These are phyloP conservation scores for Populus pruinosa DNA, from an alignment of 345 rosid species.

Conservation along the genomic window DNA sequence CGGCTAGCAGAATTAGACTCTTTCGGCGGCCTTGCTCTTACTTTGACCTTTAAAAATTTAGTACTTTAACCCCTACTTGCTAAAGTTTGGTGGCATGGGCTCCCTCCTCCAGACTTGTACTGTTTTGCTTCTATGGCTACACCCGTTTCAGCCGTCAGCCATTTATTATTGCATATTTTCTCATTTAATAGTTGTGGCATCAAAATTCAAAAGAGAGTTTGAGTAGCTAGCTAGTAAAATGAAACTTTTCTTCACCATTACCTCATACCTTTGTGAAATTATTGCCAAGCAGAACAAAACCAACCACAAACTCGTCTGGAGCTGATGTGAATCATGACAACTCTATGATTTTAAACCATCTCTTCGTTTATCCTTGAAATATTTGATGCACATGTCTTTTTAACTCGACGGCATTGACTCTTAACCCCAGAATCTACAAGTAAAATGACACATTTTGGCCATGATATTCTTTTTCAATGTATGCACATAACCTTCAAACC, in stretches of 20 bases:
- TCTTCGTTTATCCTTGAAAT: not conserved
- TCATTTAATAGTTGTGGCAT: too few species aligned
- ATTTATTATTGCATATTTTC: too few species aligned
- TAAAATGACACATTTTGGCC: not conserved
- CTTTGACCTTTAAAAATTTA: not conserved
- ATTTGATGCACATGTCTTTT: not conserved
- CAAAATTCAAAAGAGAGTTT: too few species aligned
- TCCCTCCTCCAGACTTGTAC: not conserved
- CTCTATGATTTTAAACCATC: too few species aligned
- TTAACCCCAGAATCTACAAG: not conserved
- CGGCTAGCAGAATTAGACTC: slow-evolving; percentile 6
- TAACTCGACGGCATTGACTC: not conserved
- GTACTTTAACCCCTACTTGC: too few species aligned
- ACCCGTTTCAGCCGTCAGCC: not conserved
- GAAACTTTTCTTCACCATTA: too few species aligned
- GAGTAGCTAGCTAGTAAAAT: too few species aligned
- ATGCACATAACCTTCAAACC: not conserved
- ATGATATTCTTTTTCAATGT: not conserved
- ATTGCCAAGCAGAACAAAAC: too few species aligned
- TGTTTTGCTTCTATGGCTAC: not conserved
- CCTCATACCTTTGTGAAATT: too few species aligned
- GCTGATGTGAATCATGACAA: too few species aligned
- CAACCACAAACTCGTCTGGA: too few species aligned
- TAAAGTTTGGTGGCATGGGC: not conserved
- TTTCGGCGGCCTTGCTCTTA: slow-evolving; percentile 8